Evolutionary conservation across 495 filamentous ascomycete genomes (phyloP), one percentile per base, ranked within the genome.

Genomic region (Glarea lozoyensis): DNA sequence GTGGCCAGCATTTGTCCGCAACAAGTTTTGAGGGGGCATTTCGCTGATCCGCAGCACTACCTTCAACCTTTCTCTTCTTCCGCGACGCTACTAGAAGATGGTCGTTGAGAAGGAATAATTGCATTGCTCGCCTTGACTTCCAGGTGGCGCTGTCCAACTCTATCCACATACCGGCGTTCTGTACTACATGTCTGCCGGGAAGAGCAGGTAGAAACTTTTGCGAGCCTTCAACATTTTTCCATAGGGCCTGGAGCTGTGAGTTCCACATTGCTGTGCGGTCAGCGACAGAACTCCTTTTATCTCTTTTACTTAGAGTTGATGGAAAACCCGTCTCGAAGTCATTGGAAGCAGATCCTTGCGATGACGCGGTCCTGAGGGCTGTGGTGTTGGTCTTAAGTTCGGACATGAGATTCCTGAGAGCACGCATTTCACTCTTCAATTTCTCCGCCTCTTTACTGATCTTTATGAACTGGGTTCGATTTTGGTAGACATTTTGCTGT

Each of bases 391-490:
- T 60, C 40, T 79, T 83, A 9, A 99, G 71, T 47, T 99, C 92
- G 18, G 84, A 81, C 78, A 97, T 94, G 32, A 96, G 70, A 33
- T 81, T 80, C 15, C 84, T 75, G 3, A 99, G 78, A 2, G 84
- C 81, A 17, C 88, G 78, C 90, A 99, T 97, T 61, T 99, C 92
- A 34, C 80, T 76, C 58, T 95, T 97, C 40, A 99, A 75, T 62
- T 94, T 95, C 55, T 99, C 92, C 2, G 94, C 94, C 63, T 99
- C 93, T 65, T 95, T 92, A 60, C 87, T 94, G 62, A 99, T 97
- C 54, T 93, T 90, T 69, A 99, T 94, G 63, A 99, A 99, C 54
- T 97, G 90, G 0, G 88, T 94, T 34, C 92, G 81, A 62, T 99
- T 99, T 57, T 96, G 88, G 61, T 90, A 95, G 23, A 99, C 87